phyloP scores from a whole-genome alignment of 257 asterid genomes.

The Agastache rugosa region DNA sequence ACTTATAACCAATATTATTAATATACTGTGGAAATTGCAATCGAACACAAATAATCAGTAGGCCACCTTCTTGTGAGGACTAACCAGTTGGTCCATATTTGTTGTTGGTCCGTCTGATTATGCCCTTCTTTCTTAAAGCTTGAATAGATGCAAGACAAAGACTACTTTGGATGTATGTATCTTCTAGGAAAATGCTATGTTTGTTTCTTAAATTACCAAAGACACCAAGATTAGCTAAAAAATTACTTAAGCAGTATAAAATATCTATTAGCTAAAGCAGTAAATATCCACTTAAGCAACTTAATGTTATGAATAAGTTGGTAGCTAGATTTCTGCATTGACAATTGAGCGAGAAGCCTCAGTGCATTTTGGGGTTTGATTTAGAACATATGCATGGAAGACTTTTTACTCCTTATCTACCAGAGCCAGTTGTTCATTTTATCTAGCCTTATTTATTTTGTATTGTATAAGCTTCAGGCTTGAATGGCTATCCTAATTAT shows the following conservation, averaged over 20 bases:
- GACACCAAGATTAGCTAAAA: not conserved
- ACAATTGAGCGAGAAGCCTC: not conserved
- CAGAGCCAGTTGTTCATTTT: not conserved
- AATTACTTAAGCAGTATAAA: too few relatives aligned
- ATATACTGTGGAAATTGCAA: conserved; percentile 16
- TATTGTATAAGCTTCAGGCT: not conserved
- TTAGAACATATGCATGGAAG: conserved; percentile 19
- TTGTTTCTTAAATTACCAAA: conserved; percentile 2
- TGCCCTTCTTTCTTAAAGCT: not conserved
- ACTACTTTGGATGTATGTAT: not conserved
- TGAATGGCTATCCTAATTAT: conserved; percentile 6
- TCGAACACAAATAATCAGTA: not conserved
- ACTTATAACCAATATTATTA: not conserved
- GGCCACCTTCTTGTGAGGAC: not conserved
- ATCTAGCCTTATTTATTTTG: conserved; percentile 13
- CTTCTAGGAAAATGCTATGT: not conserved
- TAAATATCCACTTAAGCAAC: conserved; percentile 10
- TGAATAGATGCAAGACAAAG: not conserved
- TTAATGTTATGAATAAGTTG: not conserved
- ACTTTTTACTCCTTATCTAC: conserved; percentile 1
- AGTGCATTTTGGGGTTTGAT: conserved; percentile 25
- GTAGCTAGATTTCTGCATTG: conserved; percentile 12
- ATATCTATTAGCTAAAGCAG: conserved; percentile 11
- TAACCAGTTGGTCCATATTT: conserved; percentile 9
- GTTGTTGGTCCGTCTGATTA: not conserved